Evolutionary conservation across 2,329 filamentous ascomycete species (phyloP).

Genomic region (Alternaria arborescens): DNA sequence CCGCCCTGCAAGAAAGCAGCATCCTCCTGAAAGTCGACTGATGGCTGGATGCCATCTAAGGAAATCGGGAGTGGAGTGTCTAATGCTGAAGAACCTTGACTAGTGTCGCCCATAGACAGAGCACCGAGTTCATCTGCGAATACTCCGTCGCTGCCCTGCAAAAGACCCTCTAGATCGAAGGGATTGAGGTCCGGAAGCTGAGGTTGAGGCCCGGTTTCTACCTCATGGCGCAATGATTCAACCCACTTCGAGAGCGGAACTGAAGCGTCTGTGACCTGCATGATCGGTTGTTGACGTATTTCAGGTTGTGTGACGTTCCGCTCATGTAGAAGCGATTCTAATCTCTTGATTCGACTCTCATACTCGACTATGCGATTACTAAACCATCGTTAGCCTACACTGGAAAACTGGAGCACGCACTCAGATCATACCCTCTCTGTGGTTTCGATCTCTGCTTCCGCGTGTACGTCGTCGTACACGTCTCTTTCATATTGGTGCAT

Average conservation of each 20-base stretch:
- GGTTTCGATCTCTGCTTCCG: constrained; percentile 34
- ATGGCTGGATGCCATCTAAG: constrained; percentile 13
- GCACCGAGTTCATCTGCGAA: not conserved
- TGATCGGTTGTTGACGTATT: constrained; percentile 22
- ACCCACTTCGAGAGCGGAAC: constrained; percentile 29
- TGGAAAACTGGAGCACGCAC: not conserved
- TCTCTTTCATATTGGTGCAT: constrained; percentile 33
- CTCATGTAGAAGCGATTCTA: constrained; percentile 36
- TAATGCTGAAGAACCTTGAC: not conserved
- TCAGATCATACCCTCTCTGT: constrained; percentile 28
- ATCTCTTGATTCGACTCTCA: constrained; percentile 32
- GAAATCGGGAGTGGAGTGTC: not conserved
- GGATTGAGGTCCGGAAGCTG: constrained; percentile 20
- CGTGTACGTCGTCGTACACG: constrained; percentile 35
- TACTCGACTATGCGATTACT: constrained; percentile 36
- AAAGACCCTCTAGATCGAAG: constrained; percentile 14
- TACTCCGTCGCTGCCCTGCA: not conserved
- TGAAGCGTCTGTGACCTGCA: constrained; percentile 23
- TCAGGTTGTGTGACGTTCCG: constrained; percentile 31
- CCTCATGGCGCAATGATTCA: constrained; percentile 27
- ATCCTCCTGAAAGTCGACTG: constrained; percentile 24
- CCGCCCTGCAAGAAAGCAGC: constrained; percentile 27
- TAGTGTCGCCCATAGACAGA: not conserved
- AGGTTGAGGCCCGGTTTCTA: constrained; percentile 24
- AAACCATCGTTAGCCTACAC: not conserved